Evolutionary conservation across 2,329 filamentous ascomycete species (phyloP), one percentile per base, ranked within the genome.

Genomic region (Talaromyces sp.): DNA sequence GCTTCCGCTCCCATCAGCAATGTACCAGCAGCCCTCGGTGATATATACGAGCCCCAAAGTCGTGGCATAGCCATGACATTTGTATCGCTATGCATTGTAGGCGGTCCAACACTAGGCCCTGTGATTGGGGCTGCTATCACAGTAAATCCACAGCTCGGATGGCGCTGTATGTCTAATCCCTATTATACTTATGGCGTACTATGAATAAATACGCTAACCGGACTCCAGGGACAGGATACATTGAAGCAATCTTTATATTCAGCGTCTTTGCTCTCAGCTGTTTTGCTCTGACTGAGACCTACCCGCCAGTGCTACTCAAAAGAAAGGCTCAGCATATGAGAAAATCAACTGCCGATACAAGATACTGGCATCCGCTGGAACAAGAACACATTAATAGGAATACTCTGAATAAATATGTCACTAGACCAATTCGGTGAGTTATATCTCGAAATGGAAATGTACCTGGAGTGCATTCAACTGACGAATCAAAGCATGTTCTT

Each of bases 111-210:
- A 1, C 64, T 77, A 0, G 80, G 78, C 0, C 79, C 82, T 0
- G 78, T 85, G 55, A 67, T 80, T 35, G 67, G 66, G 1, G 80
- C 81, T 10, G 78, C 77, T 0, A 83, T 83, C 61, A 76, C 82
- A 21, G 79, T 78, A 0, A 71, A 80, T 52, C 78, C 73, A 14
- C 63, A 78, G 60, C 76, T 85, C 0, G 81, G 82, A 26, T 85
- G 83, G 83, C 74, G 82, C 41, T 86, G 83, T 82, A 85, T 81
- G 0, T 77, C 77, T 11, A 87, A 82, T 76, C 75, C 84, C 49
- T 83, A 81, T 0, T 67, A 81, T 27, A 83, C 73, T 81, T 71
- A 72, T 1, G 67, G 67, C 3, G 68, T 76, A 38, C 75, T 82
- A 60, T 76, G 75, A 2, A 54, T 75, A 2, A 55, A 82, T 13